These are phyloP conservation scores for Marvania coccoides DNA, from an alignment of 139 green algal genomes.

Conservation along the genomic window DNA sequence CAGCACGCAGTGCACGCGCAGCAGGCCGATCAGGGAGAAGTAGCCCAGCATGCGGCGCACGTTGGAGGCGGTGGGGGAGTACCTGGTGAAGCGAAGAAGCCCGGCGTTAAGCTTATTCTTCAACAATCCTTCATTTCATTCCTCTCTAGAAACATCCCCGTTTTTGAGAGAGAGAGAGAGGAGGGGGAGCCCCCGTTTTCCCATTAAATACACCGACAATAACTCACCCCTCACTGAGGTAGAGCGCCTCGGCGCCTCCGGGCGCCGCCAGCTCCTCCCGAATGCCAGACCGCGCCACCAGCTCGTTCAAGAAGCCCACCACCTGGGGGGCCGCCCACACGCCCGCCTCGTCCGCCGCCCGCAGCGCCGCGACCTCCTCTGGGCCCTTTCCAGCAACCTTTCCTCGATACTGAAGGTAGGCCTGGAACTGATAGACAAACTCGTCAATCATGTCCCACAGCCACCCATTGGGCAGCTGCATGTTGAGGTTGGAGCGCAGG, in stretches of 20 bases:
- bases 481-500: constrained; percentile 90
- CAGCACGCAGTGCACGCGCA: constrained; percentile 83
- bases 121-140: not conserved
- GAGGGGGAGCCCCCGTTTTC: no score
- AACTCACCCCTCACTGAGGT: no score
- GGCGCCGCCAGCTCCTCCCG: constrained; percentile 18
- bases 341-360: not conserved
- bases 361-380: constrained; percentile 50
- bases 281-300: constrained; percentile 19
- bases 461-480: constrained; percentile 96
- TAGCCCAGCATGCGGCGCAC: constrained; percentile 94
- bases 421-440: constrained; percentile 99
- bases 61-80: constrained; percentile 71
- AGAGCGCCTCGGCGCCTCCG: not conserved
- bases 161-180: no score
- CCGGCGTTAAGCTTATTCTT: no score
- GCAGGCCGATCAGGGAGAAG: constrained; percentile 85
- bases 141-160: no score
- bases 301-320: constrained; percentile 17
- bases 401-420: constrained; percentile 75
- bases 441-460: constrained; percentile 99
- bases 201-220: no score
- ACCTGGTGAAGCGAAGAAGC: no score
- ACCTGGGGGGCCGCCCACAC: constrained; percentile 24
- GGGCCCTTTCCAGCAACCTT: constrained; percentile 62